Conservation (phyloP, 257 asterid genomes). For the Nicotiana sylvestris region DNA sequence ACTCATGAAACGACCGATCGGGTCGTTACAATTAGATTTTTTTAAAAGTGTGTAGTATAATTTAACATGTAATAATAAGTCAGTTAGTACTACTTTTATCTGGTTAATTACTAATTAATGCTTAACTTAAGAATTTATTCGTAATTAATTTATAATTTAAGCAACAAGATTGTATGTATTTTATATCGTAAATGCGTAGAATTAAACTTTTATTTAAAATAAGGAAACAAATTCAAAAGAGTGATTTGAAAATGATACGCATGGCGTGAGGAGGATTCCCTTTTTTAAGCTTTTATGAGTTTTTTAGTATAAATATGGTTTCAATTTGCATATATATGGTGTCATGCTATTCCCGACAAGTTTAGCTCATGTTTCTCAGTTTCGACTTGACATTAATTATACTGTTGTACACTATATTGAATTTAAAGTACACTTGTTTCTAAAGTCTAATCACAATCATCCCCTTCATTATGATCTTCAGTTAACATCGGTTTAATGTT, state of each 20-base stretch:
- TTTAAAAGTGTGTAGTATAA: background rate
- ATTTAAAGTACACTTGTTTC: background rate
- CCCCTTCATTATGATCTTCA: background rate
- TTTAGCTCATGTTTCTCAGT: background rate
- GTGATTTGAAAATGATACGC: background rate
- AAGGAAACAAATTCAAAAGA: background rate
- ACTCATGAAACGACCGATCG: no score
- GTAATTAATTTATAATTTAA: background rate
- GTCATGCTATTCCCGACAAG: background rate
- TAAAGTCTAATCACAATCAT: background rate
- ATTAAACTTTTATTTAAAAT: background rate
- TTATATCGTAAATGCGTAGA: background rate
- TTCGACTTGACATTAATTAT: background rate
- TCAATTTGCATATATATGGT: background rate
- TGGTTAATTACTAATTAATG: background rate
- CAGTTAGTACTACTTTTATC: background rate
- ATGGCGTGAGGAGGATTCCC: background rate
- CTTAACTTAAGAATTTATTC: background rate
- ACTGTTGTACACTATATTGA: no score
- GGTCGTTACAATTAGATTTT: background rate
- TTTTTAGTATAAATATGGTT: background rate
- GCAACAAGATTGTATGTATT: background rate
- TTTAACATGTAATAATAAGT: background rate
- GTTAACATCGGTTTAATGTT: background rate
- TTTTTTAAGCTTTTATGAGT: background rate